Evolutionary conservation across 1,284 basidiomycete species (phyloP), one percentile per base, ranked within the genome.

Genomic region (Entoloma clypeatum): DNA sequence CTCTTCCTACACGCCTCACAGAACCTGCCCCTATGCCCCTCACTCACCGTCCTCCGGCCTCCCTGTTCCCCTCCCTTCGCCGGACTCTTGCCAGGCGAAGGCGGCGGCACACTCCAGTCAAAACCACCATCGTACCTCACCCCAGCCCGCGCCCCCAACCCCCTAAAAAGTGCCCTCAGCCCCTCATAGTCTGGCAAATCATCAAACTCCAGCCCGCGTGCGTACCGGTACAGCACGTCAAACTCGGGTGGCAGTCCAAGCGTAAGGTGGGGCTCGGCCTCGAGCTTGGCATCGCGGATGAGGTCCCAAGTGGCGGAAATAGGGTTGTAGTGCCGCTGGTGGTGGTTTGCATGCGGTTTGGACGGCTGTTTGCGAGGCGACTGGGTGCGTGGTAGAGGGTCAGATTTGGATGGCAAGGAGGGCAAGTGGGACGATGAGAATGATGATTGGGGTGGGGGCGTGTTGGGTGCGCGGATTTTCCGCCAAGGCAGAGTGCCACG

Each of bases 141-240:
- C 0, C 71, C 71, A 17, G 71, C 60, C n/a, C 71, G 65, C 45
- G 64, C 65, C 3, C 74, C 77, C 13, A 81, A 55, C 3, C 77
- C 85, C 24, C 81, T 75, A 71, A 95, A 92, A 40, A 93, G 74
- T 50, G 79, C 79, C 41, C 91, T 75, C 16, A 94, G 71, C 43
- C 90, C 92, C 37, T 82, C 85, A 60, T 94, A 95, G 67, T 96
- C 92, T 9, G 90, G 90, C 36, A 87, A 75, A 67, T 95, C 92
- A 57, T 91, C 89, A 56, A 93, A 95, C 48, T 87, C 84, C 31
- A 95, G 79, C 5, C 81, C 84, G 33, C 92, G 80, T 32, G 86
- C 81, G 65, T 95, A 94, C 48, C 67, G 65, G 64, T 89, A 88
- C 57, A 93, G 79, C 49, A 92, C 79, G 53, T 87, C 86, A 53